A percentile compares a stretch with the other conserved stretches of the same genome.
Conservation (phyloP, 2,329 filamentous ascomycete species). For the Botrytis pseudocinerea region DNA sequence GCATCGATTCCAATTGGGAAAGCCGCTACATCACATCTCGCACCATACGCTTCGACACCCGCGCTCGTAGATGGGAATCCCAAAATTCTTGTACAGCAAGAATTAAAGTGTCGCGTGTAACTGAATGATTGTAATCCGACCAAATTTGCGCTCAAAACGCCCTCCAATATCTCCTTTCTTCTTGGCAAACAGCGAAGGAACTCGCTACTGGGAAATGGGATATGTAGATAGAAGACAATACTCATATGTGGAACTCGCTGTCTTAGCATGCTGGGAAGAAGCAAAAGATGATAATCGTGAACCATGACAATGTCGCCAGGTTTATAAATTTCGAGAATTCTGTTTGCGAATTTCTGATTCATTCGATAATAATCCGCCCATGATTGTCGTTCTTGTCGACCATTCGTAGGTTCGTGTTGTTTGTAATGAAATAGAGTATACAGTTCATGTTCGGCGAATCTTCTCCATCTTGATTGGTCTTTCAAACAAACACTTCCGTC, state of each 20-base stretch:
- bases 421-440: slow-evolving; percentile 97
- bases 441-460: slow-evolving; percentile 87
- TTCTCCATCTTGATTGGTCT: slow-evolving; percentile 83
- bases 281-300: slow-evolving; percentile 91
- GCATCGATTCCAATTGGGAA: slow-evolving; percentile 95
- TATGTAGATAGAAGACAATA: slow-evolving; percentile 92
- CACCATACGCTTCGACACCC: slow-evolving; percentile 85
- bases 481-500: slow-evolving; percentile 70
- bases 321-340: slow-evolving; percentile 84
- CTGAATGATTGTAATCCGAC: slow-evolving; percentile 95
- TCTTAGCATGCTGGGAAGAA: slow-evolving; percentile 84
- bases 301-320: slow-evolving; percentile 90
- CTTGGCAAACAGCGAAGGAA: slow-evolving; percentile 86
- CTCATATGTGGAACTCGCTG: slow-evolving; percentile 86
- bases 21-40: slow-evolving; percentile 85
- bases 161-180: slow-evolving; percentile 86
- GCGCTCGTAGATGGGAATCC: slow-evolving; percentile 85
- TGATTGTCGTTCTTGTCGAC: slow-evolving; percentile 74
- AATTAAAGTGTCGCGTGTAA: slow-evolving; percentile 92
- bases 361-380: slow-evolving; percentile 93
- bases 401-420: slow-evolving; percentile 86
- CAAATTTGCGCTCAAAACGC: slow-evolving; percentile 87
- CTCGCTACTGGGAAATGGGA: slow-evolving; percentile 94
- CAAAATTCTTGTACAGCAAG: slow-evolving; percentile 87
- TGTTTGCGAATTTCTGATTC: slow-evolving; percentile 89